A percentile compares a stretch with the other conserved stretches of the same genome.
phyloP scores from a whole-genome alignment of 2,329 filamentous ascomycete species.

The Pseudocercospora cruenta region DNA sequence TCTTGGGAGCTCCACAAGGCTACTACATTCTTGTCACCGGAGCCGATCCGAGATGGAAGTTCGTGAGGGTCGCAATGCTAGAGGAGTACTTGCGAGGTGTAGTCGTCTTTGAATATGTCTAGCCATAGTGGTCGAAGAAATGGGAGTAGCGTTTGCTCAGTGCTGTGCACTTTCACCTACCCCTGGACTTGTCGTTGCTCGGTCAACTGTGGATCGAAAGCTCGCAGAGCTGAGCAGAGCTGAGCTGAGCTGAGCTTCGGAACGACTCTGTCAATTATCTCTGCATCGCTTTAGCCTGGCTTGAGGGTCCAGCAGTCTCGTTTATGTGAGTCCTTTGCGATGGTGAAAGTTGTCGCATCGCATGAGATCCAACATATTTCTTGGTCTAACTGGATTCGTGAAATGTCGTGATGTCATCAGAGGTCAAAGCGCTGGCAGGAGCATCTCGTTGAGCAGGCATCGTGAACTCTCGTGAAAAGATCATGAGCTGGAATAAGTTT shows the following conservation, averaged over 20 bases:
- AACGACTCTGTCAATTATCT: no score
- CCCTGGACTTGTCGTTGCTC: background rate
- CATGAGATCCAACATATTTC: background rate
- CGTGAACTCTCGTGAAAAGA: background rate
- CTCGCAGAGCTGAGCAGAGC: no score
- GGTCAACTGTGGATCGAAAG: background rate
- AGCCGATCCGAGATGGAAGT: background rate
- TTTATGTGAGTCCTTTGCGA: no score
- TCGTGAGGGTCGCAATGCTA: background rate
- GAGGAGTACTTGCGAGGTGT: background rate
- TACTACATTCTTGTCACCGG: background rate
- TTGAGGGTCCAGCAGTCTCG: no score
- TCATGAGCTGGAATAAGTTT: conserved; percentile 1
- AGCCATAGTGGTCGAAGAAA: background rate
- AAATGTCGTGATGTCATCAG: background rate
- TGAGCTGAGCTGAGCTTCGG: no score
- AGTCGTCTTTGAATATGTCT: background rate
- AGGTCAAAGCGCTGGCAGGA: background rate
- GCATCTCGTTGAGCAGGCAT: background rate
- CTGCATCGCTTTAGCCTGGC: no score
- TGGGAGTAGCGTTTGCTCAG: no score
- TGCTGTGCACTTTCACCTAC: background rate
- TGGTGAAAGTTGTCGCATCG: no score
- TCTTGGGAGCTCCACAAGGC: background rate
- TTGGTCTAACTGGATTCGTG: background rate